A percentile compares a stretch with the other conserved stretches of the same genome.
Evolutionary conservation across 306 rosid species (phyloP).

Genomic region (Prunus dulcis): DNA sequence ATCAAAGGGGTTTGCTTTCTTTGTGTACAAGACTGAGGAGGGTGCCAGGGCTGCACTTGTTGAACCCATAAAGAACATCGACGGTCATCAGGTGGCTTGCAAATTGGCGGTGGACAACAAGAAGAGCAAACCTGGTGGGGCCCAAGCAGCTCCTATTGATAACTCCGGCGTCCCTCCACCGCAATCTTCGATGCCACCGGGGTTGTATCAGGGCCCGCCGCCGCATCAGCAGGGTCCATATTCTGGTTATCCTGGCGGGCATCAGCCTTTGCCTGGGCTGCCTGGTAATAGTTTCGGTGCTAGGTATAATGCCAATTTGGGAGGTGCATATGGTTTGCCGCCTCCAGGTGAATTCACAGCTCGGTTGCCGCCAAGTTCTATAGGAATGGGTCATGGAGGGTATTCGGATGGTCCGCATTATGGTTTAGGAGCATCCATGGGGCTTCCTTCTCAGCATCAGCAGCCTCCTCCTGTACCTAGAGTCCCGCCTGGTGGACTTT

Average conservation of each 20-base stretch:
- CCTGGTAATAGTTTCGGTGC: slow-evolving; percentile 18
- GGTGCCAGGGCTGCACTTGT: slow-evolving; percentile 59
- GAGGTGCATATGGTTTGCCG: slow-evolving; percentile 39
- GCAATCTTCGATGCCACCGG: slow-evolving; percentile 25
- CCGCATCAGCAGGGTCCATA: slow-evolving; percentile 32
- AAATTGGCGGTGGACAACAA: slow-evolving; percentile 53
- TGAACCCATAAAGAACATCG: slow-evolving; percentile 59
- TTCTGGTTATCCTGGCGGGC: slow-evolving; percentile 50
- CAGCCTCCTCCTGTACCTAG: slow-evolving; percentile 47
- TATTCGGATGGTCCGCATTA: slow-evolving; percentile 51
- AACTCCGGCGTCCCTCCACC: slow-evolving; percentile 1
- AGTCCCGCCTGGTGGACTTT: slow-evolving; percentile 67
- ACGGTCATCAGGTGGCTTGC: slow-evolving; percentile 59
- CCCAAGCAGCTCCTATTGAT: slow-evolving; percentile 35
- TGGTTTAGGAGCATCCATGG: slow-evolving; percentile 39
- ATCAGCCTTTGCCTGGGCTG: background rate
- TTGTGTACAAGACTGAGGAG: slow-evolving; percentile 59
- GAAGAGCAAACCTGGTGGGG: slow-evolving; percentile 27
- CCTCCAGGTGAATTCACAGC: slow-evolving; percentile 39
- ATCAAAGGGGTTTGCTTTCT: slow-evolving; percentile 65
- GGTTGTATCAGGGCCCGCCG: slow-evolving; percentile 39
- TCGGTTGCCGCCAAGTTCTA: slow-evolving; percentile 51
- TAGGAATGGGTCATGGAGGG: slow-evolving; percentile 56
- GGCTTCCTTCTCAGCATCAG: slow-evolving; percentile 33
- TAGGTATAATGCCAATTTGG: slow-evolving; percentile 42